phyloP scores from a whole-genome alignment of 31 red algal genomes.

The Asparagopsis taxiformis region DNA sequence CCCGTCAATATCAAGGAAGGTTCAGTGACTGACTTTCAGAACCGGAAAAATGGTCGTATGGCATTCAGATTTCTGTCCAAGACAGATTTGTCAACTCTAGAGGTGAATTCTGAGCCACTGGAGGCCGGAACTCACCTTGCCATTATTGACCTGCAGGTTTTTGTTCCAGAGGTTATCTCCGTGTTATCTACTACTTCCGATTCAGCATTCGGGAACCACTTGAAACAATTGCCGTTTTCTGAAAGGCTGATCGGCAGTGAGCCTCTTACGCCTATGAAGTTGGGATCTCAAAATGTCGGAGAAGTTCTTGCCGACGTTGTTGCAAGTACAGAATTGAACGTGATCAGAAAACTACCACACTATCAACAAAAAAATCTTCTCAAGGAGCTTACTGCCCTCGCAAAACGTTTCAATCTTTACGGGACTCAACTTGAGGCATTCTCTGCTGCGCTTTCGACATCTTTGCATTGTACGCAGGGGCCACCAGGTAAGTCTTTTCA shows the following conservation, averaged over 20 bases:
- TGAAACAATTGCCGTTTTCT: conserved; percentile 35
- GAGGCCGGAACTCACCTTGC: conserved; percentile 17
- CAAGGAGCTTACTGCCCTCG: conserved; percentile 4
- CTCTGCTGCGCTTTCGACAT: conserved; percentile 17
- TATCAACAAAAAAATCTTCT: neutral
- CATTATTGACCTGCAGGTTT: conserved; percentile 50
- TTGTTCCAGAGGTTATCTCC: conserved; percentile 48
- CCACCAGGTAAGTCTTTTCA: conserved; percentile 77
- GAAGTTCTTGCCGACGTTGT: conserved; percentile 4
- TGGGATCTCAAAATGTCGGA: neutral
- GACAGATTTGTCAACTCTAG: conserved; percentile 29
- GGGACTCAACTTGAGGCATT: conserved; percentile 32
- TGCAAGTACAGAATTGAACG: conserved; percentile 9
- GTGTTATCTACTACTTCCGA: conserved; percentile 47
- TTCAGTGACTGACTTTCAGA: conserved; percentile 5
- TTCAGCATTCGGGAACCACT: conserved; percentile 14
- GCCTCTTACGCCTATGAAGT: no score
- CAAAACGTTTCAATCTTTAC: conserved; percentile 3
- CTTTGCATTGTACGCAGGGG: conserved; percentile 48
- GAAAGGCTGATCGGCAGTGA: conserved; percentile 17
- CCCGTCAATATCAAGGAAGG: conserved; percentile 19
- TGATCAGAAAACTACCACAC: conserved; percentile 10
- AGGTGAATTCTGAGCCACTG: conserved; percentile 10
- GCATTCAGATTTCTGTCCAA: conserved; percentile 30
- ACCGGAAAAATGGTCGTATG: conserved; percentile 31